Conservation (phyloP, 495 filamentous ascomycete genomes). For the Penicillium diatomitis region DNA sequence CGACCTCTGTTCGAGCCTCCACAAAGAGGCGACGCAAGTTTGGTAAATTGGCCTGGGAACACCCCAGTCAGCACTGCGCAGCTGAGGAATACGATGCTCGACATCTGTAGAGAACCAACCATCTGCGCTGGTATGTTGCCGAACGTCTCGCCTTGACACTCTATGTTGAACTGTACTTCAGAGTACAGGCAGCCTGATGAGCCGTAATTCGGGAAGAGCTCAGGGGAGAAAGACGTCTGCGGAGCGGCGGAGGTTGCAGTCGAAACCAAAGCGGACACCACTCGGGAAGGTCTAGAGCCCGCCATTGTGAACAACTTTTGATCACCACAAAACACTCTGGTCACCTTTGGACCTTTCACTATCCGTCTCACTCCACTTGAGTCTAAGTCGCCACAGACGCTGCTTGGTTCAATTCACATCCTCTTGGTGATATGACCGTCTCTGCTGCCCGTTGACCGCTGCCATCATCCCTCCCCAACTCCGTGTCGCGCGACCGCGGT, state of each 20-base stretch:
- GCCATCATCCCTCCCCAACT: constrained; percentile 3
- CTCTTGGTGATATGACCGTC: too few relatives aligned
- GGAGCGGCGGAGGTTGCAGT: not conserved
- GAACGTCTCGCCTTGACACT: too few relatives aligned
- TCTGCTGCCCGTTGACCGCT: not conserved
- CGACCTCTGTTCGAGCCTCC: constrained; percentile 83
- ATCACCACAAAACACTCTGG: constrained; percentile 23
- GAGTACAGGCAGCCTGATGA: too few relatives aligned
- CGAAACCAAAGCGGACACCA: constrained; percentile 8
- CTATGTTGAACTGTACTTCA: too few relatives aligned
- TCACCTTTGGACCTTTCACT: constrained; percentile 6
- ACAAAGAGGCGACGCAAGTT: constrained; percentile 95
- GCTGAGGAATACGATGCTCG: too few relatives aligned
- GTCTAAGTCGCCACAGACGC: constrained; percentile 2
- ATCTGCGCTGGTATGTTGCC: too few relatives aligned
- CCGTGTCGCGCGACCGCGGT: constrained; percentile 26
- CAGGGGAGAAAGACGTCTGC: not conserved
- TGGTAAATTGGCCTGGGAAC: constrained; percentile 68
- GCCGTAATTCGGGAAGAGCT: not conserved
- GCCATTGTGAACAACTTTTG: constrained; percentile 37
- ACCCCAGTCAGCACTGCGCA: not conserved
- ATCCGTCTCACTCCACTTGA: not conserved
- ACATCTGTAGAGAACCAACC: too few relatives aligned
- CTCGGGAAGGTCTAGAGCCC: constrained; percentile 18
- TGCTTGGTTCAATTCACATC: too few relatives aligned